Evolutionary conservation across 139 green algal species (phyloP).

Genomic region (Spirogloea muscicola): DNA sequence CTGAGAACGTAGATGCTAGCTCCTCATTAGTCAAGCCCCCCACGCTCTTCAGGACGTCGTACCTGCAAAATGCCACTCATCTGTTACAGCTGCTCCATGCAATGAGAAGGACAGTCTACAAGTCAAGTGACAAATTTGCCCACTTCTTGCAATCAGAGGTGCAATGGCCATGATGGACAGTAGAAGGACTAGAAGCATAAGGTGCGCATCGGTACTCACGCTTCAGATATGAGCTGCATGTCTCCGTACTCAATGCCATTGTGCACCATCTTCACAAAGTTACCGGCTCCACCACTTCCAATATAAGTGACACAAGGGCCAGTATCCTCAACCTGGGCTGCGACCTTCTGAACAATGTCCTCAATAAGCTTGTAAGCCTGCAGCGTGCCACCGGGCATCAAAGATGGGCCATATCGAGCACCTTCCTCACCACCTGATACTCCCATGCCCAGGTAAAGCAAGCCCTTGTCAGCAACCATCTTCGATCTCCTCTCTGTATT

Average conservation of each 20-base stretch:
- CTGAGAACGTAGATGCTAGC: conserved; percentile 73
- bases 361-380: conserved; percentile 84
- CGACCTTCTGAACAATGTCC: conserved; percentile 86
- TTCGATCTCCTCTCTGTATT: conserved; percentile 90
- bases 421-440: conserved; percentile 97
- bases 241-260: conserved; percentile 99
- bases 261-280: conserved; percentile 99
- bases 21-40: conserved; percentile 93
- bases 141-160: no score
- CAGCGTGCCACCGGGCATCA: conserved; percentile 93
- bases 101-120: no score
- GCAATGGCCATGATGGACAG: no score
- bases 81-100: no score
- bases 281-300: conserved; percentile 81
- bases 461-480: conserved; percentile 72
- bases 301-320: conserved; percentile 92
- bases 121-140: no score
- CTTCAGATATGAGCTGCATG: conserved; percentile 97
- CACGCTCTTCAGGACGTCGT: conserved; percentile 92
- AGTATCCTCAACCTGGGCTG: conserved; percentile 93
- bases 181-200: no score
- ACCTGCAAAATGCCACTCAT: no score
- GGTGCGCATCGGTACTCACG: no score
- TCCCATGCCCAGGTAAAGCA: conserved; percentile 97
- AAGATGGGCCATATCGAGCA: conserved; percentile 78